These are phyloP conservation scores for Vigna angularis DNA, from an alignment of 306 rosid genomes.

Conservation along the genomic window DNA sequence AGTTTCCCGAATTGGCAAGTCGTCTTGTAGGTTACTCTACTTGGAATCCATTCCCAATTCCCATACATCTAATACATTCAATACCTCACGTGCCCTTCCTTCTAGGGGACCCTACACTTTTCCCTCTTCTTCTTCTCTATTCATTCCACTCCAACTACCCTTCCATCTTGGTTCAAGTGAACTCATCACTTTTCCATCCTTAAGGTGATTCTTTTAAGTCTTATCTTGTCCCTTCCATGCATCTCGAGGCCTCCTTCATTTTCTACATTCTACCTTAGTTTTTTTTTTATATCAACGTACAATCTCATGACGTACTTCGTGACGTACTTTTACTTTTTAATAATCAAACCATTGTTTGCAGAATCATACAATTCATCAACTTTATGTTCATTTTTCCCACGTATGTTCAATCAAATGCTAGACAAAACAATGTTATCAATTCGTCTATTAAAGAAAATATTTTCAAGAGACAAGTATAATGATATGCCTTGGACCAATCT, in stretches of 20 bases:
- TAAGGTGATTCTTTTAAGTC: constrained; percentile 30
- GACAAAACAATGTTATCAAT: too few relatives aligned
- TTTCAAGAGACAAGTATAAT: too few relatives aligned
- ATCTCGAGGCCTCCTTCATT: constrained; percentile 61
- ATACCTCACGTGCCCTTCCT: constrained; percentile 66
- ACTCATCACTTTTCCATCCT: constrained; percentile 10
- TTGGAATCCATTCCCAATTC: constrained; percentile 45
- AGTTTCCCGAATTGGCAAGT: constrained; percentile 65
- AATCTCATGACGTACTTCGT: constrained; percentile 7
- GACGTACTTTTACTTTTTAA: too few relatives aligned
- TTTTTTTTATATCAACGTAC: not conserved
- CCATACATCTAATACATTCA: constrained; percentile 68
- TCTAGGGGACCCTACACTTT: constrained; percentile 22
- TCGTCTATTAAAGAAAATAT: too few relatives aligned
- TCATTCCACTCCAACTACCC: not conserved
- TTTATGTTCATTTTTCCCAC: too few relatives aligned
- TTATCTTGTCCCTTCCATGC: constrained; percentile 49
- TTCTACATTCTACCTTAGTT: constrained; percentile 26
- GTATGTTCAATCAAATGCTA: too few relatives aligned
- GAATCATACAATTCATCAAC: too few relatives aligned
- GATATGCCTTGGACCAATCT: too few relatives aligned
- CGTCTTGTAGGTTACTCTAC: constrained; percentile 26
- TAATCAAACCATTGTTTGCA: too few relatives aligned
- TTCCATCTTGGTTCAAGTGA: constrained; percentile 56
- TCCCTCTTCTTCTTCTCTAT: not conserved